Percentiles rank a stretch among this genome's conserved stretches.
These are phyloP conservation scores for Aspergillus funiculosus DNA, from an alignment of 495 filamentous ascomycete genomes.

Conservation along the genomic window DNA sequence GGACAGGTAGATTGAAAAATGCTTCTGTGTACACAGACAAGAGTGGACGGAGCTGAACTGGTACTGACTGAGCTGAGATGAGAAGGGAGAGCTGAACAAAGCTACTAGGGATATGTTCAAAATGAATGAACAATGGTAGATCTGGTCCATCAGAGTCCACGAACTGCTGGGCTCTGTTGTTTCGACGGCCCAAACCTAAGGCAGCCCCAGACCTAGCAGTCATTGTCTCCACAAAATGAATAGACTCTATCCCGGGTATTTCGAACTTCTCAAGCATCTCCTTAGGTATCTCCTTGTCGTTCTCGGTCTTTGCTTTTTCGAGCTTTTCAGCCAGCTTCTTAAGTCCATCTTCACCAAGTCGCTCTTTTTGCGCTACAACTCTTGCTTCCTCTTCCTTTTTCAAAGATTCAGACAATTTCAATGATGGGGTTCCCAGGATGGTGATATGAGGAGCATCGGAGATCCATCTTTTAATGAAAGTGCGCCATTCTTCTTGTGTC, in stretches of 20 bases:
- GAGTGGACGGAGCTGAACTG: constrained; percentile 70
- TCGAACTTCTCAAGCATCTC: constrained; percentile 71
- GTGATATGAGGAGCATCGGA: constrained; percentile 80
- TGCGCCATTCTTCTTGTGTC: constrained; percentile 76
- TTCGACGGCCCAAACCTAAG: constrained; percentile 55
- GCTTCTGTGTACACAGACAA: constrained; percentile 79
- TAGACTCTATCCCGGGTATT: constrained; percentile 78
- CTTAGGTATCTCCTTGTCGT: constrained; percentile 72
- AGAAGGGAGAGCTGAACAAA: constrained; percentile 80
- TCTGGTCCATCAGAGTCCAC: constrained; percentile 63
- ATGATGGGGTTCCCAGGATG: constrained; percentile 78
- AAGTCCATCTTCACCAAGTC: constrained; percentile 60
- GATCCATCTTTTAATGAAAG: constrained; percentile 77
- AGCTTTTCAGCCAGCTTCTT: constrained; percentile 68
- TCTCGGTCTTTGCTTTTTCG: constrained; percentile 70
- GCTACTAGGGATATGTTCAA: constrained; percentile 82
- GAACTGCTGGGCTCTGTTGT: constrained; percentile 67
- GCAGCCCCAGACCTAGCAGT: constrained; percentile 84
- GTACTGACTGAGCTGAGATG: constrained; percentile 67
- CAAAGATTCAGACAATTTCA: constrained; percentile 60
- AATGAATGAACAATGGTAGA: constrained; percentile 87
- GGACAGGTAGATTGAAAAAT: constrained; percentile 88
- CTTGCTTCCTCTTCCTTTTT: constrained; percentile 63
- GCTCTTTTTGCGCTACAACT: constrained; percentile 51
- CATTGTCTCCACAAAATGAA: constrained; percentile 85